Base-by-base conservation (phyloP, 1,139 yeast species). In the Taphrina betulina region DNA sequence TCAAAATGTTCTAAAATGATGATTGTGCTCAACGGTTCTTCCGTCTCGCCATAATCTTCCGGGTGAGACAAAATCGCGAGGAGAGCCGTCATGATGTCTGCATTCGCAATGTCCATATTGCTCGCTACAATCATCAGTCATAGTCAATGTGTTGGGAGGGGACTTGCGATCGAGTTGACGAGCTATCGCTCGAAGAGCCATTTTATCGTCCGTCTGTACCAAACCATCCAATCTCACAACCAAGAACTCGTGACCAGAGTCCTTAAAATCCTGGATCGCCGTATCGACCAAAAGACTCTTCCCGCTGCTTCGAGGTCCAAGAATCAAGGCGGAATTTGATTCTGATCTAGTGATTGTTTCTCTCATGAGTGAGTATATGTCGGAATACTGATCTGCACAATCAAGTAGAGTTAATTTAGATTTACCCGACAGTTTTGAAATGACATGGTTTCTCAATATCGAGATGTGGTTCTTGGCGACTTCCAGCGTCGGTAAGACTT, bases 1-100 rank as follows among this genome's bases (percentile, higher is more conserved):
- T 92, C 97, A 59, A 92, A 78, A 64, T 89, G 95, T 61, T 92
- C 97, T 60, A 92, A 79, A 2, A 88, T 71, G 63, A 92, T 84
- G 0, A 94, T 71, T 7, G 44, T 40, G 16, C 46, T 38, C 38
- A 3, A 92, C 78, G 0, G 95, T 79, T 33, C 83, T 74, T 22
- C 54, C 7, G 35, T 17, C 37, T 50, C 54, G 4, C 63, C 60
- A 19, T 58, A 40, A 54, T 34, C 62, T 44, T 40, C 62, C 53
- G 38, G 68, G 8, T 72, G 68, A 58, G 74, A 80, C 55, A 81
- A 71, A 55, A 77, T 71, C 53, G 69, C 71, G 63, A 76, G 67
- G 37, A 81, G 72, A 29, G 75, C 72, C 38, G 75, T 72, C 67
- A 83, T 75, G 0, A 84, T 81, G 55, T 75, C 81, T 29, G 77